Base-by-base conservation (phyloP, 768 basidiomycete species). In the Naganishia antarctica region DNA sequence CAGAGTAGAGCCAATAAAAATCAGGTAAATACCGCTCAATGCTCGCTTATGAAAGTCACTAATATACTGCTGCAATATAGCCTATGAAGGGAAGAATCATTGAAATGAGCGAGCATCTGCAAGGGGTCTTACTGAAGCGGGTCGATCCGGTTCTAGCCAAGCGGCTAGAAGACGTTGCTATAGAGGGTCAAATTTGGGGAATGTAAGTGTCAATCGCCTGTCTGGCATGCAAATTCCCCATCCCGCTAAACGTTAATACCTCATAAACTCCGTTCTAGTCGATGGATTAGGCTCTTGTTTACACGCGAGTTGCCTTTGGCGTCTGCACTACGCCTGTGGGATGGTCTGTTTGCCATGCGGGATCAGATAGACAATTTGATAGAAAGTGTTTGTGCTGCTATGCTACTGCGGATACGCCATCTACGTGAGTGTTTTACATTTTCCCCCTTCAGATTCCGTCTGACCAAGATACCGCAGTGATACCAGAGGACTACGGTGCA, bases 131-230 rank as follows among this genome's bases (percentile, higher is more conserved):
- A 15, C 81, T 98, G 21, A 85, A 85, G 73, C 81, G 81, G 25
- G 84, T 89, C 28, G 96, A 99, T 76, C 90, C 90, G 18, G 76
- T 84, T 45, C 79, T 98, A 23, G 87, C 86, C 81, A 83, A 84
- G 65, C 81, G 83, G 58, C 80, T 99, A 80, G 86, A 90, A 69
- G 82, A 82, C 37, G 83, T 85, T 41, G 89, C 89, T 6, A 86
- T 98, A 44, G 96, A 99, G 76, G 92, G 93, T 4, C 96, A 98
- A 74, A 88, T 98, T 21, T 99, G 91, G 79, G 91, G 90, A 63
- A 92, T 98, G 88, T 92, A 78, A 76, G 89, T 79, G 12, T 32
- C 65, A 21, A 45, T 49, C 25, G 47, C 23, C 48, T 43, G 37
- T n/a, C 18, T 13, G 28, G 15, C 44, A 29, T 4, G 21, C 66